Evolutionary conservation across 78 protist genomes (phyloP).

Genomic region (Anaeramoeba flamelloides): DNA sequence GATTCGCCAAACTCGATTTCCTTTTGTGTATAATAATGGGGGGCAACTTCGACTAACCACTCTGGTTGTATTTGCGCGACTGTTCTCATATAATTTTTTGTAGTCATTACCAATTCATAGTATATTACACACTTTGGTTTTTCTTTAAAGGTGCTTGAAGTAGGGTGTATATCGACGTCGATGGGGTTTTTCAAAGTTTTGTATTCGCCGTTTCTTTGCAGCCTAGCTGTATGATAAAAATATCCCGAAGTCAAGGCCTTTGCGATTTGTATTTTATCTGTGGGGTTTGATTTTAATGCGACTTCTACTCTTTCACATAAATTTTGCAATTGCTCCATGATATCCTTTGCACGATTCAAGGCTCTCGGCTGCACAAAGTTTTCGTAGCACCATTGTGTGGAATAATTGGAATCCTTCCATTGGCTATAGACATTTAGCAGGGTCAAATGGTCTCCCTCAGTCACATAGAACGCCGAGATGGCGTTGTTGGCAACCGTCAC

Average conservation of each 20-base stretch:
- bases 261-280: slow-evolving; percentile 47
- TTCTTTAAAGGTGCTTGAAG: slow-evolving; percentile 27
- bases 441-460: slow-evolving; percentile 78
- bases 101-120: slow-evolving; percentile 73
- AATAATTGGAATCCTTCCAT: slow-evolving; percentile 60
- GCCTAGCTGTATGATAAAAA: slow-evolving; percentile 84
- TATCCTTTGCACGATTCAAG: slow-evolving; percentile 75
- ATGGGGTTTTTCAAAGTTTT: slow-evolving; percentile 1
- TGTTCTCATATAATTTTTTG: slow-evolving; percentile 68
- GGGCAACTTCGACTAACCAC: slow-evolving; percentile 93
- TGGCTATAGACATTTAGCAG: slow-evolving; percentile 58
- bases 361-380: slow-evolving; percentile 67
- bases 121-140: slow-evolving; percentile 72
- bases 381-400: slow-evolving; percentile 78
- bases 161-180: slow-evolving; percentile 53
- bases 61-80: slow-evolving; percentile 64
- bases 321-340: slow-evolving; percentile 54
- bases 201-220: slow-evolving; percentile 54
- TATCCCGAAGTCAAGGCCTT: slow-evolving; percentile 74
- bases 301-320: slow-evolving; percentile 70
- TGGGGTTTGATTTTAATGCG: slow-evolving; percentile 54
- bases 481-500: slow-evolving; percentile 64
- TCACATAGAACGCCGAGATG: slow-evolving; percentile 56
- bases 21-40: slow-evolving; percentile 63
- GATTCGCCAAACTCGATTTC: too few relatives aligned